Base-by-base conservation (phyloP, 2,329 filamentous ascomycete genomes). In the Trichoderma gracile region DNA sequence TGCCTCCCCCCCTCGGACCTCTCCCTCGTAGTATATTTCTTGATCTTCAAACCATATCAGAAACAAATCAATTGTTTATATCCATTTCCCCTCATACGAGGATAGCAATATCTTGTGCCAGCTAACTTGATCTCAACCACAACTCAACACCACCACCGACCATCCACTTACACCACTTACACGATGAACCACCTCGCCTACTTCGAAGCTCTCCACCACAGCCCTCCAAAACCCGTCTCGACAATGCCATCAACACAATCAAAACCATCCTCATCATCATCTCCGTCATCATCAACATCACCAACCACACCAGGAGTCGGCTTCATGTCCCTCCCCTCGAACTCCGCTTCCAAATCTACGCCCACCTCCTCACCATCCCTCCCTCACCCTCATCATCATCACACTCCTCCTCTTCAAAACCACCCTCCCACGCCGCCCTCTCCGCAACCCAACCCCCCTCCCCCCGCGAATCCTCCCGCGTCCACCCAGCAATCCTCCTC, bases 271-370 rank as follows among this genome's bases (percentile, higher is more conserved):
- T 9, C 25, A 50, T 15, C 21, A 43, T 3, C 43, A 38, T n/a
- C 47, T 30, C 15, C 17, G n/a, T 46, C 43, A 42, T 8, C 38
- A 23, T 14, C 58, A 43, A 2, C 58, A 19, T 15, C 43, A 38
- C 9, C 46, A 25, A n/a, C 58, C 38, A 25, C 40, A 21, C 33
- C 47, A 30, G 53, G 30, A 21, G 49, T 54, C 53, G 46, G 68
- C 55, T 71, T 82, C 67, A 74, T 82, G 45, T 72, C 73, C 59
- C 75, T 82, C 25, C 79, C 80, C 40, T 68, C 77, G 80, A 82
- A 69, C 74, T 82, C 68, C 80, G 80, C 45, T 76, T 81, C 64
- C 75, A 81, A 62, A 79, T 82, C 67, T 82, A 81, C 73, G 65
- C 70, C 23, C 70, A 77, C 67, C 79, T 82, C 57, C 78, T 82